phyloP scores from a whole-genome alignment of 2,329 filamentous ascomycete genomes.

The Xylaria sp. region DNA sequence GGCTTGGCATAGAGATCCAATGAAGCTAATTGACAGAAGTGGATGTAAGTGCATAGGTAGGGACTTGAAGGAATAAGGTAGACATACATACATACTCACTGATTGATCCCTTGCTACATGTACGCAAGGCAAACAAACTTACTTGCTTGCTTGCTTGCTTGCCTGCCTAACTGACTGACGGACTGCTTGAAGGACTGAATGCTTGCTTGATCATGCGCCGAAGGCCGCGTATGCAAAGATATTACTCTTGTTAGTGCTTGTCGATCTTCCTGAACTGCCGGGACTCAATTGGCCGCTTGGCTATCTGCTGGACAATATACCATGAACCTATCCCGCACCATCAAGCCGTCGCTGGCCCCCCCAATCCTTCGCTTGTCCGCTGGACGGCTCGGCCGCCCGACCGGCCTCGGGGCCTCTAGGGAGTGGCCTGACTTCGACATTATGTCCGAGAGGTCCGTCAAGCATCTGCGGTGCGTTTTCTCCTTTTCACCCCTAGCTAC shows the following conservation, averaged over 20 bases:
- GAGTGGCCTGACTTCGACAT: conserved; percentile 22
- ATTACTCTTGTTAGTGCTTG: conserved; percentile 12
- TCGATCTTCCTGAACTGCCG: conserved; percentile 4
- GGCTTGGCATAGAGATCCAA: conserved; percentile 20
- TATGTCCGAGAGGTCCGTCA: conserved; percentile 17
- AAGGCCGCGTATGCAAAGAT: conserved; percentile 7
- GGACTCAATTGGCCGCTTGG: not conserved
- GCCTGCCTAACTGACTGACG: not conserved
- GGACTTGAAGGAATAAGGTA: conserved; percentile 6
- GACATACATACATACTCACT: conserved; percentile 1
- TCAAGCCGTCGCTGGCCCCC: conserved; percentile 9
- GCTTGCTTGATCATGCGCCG: conserved; percentile 19
- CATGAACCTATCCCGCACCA: not conserved
- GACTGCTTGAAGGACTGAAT: not conserved
- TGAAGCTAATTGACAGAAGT: conserved; percentile 20
- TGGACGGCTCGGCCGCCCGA: conserved; percentile 23
- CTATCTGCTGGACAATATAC: not conserved
- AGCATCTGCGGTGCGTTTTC: conserved; percentile 5
- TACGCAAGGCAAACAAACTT: conserved; percentile 1
- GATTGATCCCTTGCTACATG: not conserved
- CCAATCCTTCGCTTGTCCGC: not conserved
- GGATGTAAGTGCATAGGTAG: not conserved
- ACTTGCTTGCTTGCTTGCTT: conserved; percentile 1
- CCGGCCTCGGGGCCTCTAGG: conserved; percentile 19
- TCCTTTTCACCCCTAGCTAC: not conserved